phyloP scores from a whole-genome alignment of 2,329 filamentous ascomycete species.

The Ceratocystis eucalypticola region DNA sequence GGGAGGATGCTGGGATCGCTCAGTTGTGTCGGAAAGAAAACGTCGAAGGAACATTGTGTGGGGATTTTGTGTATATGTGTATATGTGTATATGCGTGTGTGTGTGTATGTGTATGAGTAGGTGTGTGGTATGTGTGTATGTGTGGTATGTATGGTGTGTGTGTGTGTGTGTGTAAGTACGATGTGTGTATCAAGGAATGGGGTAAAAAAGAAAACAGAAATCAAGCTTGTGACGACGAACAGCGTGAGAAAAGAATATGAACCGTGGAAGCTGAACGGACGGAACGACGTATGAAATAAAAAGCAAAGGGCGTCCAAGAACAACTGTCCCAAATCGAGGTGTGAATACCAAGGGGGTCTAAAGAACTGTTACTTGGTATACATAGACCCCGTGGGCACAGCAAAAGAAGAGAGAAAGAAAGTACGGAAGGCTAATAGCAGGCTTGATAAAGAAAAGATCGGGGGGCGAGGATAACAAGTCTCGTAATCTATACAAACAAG shows the following conservation, averaged over 20 bases:
- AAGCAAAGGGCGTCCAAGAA: background rate
- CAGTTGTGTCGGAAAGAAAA: conserved; percentile 12
- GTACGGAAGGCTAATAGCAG: background rate
- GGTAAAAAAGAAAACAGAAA: background rate
- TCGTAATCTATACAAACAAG: background rate
- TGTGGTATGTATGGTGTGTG: background rate
- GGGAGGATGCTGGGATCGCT: conserved; percentile 16
- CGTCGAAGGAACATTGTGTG: conserved; percentile 16
- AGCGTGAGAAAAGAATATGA: background rate
- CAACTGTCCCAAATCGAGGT: background rate
- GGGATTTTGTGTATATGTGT: background rate
- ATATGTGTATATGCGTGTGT: background rate
- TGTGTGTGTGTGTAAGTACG: background rate
- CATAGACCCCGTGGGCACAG: background rate
- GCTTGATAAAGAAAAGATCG: background rate
- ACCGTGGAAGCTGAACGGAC: background rate
- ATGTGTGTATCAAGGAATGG: background rate
- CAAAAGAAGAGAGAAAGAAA: background rate
- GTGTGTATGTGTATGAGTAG: background rate
- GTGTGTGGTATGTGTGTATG: background rate
- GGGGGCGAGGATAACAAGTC: background rate
- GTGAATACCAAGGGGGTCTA: background rate
- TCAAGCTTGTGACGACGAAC: background rate
- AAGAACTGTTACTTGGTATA: background rate
- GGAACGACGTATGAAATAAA: background rate